Conservation (phyloP, 2,329 filamentous ascomycete genomes). For the Pseudogymnoascus sp. region DNA sequence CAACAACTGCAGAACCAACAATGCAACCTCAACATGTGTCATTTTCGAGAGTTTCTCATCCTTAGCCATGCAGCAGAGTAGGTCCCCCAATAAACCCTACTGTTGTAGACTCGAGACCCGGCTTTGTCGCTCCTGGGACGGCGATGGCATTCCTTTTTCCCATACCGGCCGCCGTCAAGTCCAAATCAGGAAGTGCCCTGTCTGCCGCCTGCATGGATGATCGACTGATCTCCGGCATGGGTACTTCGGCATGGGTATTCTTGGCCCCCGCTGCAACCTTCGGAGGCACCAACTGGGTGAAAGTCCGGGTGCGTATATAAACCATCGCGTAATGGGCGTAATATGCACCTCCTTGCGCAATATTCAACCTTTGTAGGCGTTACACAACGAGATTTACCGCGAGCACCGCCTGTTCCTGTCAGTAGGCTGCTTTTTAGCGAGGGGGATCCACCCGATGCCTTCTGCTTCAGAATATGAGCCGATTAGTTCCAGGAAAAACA, state of each 20-base stretch:
- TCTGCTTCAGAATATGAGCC: background rate
- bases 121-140: background rate
- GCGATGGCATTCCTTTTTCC: background rate
- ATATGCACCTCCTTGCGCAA: background rate
- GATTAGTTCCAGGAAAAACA: background rate
- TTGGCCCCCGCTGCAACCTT: background rate
- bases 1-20: background rate
- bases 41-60: background rate
- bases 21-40: background rate
- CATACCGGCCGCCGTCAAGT: background rate
- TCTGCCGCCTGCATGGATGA: background rate
- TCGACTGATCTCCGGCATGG: slow-evolving; percentile 5
- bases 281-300: background rate
- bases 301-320: background rate
- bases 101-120: background rate
- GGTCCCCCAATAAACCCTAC: background rate
- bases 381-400: background rate
- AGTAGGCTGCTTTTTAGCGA: background rate
- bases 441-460: background rate
- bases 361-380: background rate
- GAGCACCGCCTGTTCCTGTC: background rate
- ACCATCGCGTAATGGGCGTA: background rate
- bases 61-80: background rate
- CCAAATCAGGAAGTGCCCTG: background rate
- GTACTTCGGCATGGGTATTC: slow-evolving; percentile 5